Evolutionary conservation across 1,284 basidiomycete species (phyloP), one percentile per base, ranked within the genome.

Genomic region (Fistulinella staudtii): DNA sequence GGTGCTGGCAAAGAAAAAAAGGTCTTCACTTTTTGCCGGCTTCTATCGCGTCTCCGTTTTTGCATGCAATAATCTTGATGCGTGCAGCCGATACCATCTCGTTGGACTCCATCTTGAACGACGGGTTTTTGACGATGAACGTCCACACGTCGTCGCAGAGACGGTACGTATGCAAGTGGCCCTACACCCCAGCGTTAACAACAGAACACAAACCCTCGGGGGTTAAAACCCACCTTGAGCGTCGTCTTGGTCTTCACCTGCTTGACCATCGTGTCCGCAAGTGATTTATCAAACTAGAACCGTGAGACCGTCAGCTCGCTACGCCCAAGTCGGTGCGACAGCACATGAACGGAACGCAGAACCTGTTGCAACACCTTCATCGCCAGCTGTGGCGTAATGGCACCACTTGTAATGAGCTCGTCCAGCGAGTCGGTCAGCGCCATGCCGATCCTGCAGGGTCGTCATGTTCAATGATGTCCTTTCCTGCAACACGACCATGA

Each of bases 361-460:
- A 95, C 93, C 87, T 96, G 93, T 64, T 90, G 90, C 46, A 99
- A 70, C 8, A 98, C 93, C 64, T 95, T 90, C 89, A 98, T 93
- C 11, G 95, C 95, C 51, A 99, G 70, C 69, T 99, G 94, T 2
- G 96, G 95, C 17, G 94, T 96, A 57, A 99, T 98, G 47, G 92
- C 87, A 2, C 95, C 95, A 55, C 88, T 91, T 41, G 94, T 96
- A 61, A 99, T 99, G 50, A 99, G 81, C 72, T 99, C 95, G 71
- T 99, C 95, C 56, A 99, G 82, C 52, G 95, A 93, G 74, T 99
- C 95, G n/a, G 95, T 97, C 45, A 99, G 78, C 36, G 95, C 93
- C 76, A 94, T 92, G 33, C 95, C 95, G 68, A 98, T 92, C 55
- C 95, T 98, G 58, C 43, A 48, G 41, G 8, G 35, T 36, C 22